Percentiles rank a stretch among this genome's conserved stretches.
These are phyloP conservation scores for Pseudoneurospora amorphoporcata DNA, from an alignment of 495 filamentous ascomycete genomes.

Conservation along the genomic window DNA sequence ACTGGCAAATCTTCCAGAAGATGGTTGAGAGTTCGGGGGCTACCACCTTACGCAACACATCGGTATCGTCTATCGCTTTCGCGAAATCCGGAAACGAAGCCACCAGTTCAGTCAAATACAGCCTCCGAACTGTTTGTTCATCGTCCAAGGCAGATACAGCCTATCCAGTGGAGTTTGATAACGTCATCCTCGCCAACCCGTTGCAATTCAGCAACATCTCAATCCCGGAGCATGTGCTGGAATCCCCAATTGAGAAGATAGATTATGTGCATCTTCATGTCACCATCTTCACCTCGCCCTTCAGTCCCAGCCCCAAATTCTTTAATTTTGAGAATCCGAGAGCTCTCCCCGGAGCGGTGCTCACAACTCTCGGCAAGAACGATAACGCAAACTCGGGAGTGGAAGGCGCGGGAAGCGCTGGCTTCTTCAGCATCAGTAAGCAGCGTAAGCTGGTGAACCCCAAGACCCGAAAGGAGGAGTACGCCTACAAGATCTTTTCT, in stretches of 20 bases:
- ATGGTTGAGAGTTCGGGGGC: constrained; percentile 62
- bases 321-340: constrained; percentile 52
- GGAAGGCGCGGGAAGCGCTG: constrained; percentile 53
- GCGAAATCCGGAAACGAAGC: constrained; percentile 16
- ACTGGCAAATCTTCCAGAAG: constrained; percentile 86
- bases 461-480: constrained; percentile 46
- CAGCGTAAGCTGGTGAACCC: constrained; percentile 55
- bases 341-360: constrained; percentile 55
- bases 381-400: constrained; percentile 38
- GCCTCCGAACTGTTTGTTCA: constrained; percentile 33
- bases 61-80: constrained; percentile 50
- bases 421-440: constrained; percentile 83
- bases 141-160: constrained; percentile 9
- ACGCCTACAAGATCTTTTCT: constrained; percentile 95
- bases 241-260: constrained; percentile 53
- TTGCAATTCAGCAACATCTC: constrained; percentile 59
- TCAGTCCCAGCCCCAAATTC: constrained; percentile 50
- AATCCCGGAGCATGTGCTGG: constrained; percentile 28
- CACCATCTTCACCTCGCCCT: constrained; percentile 75
- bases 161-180: constrained; percentile 52
- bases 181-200: constrained; percentile 70
- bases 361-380: constrained; percentile 67
- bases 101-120: constrained; percentile 34
- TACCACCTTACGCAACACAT: constrained; percentile 54
- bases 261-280: constrained; percentile 79